Conservation (phyloP, 345 rosid genomes). For the Noccaea bulbosa region DNA sequence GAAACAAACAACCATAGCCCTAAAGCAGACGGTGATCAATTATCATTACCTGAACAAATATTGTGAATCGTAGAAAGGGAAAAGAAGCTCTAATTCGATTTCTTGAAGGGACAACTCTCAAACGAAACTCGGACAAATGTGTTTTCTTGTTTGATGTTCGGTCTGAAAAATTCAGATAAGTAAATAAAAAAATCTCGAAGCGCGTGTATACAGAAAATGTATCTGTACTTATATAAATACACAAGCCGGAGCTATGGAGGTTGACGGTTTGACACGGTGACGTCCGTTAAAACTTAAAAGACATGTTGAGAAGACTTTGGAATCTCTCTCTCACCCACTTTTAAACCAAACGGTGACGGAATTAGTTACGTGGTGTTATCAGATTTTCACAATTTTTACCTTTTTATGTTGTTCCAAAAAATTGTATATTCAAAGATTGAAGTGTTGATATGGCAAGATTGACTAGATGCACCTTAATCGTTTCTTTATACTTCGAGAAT, state of each 20-base stretch:
- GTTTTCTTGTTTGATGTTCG: slow-evolving; percentile 40
- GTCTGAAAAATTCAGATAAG: slow-evolving; percentile 38
- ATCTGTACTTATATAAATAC: background rate
- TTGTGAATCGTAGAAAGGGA: slow-evolving; percentile 4
- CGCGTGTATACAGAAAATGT: slow-evolving; percentile 31
- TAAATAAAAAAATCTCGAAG: slow-evolving; percentile 10
- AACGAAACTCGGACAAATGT: slow-evolving; percentile 32
- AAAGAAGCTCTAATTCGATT: slow-evolving; percentile 29
- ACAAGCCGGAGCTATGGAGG: slow-evolving; percentile 15
- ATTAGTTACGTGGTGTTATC: slow-evolving; percentile 6
- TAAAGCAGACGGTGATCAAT: background rate
- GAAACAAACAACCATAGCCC: slow-evolving; percentile 15
- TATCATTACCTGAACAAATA: slow-evolving; percentile 10
- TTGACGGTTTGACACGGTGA: slow-evolving; percentile 37
- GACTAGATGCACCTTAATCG: background rate
- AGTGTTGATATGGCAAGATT: slow-evolving; percentile 25
- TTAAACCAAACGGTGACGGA: slow-evolving; percentile 32
- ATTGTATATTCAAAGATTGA: background rate
- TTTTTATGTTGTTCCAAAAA: background rate
- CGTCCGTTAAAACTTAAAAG: slow-evolving; percentile 41
- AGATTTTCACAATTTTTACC: background rate
- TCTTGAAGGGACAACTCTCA: slow-evolving; percentile 29
- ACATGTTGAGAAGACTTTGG: background rate
- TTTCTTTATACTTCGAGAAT: background rate
- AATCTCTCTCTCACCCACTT: slow-evolving; percentile 18